Conservation (phyloP, 2,329 filamentous ascomycete species). For the Talaromyces sp. region DNA sequence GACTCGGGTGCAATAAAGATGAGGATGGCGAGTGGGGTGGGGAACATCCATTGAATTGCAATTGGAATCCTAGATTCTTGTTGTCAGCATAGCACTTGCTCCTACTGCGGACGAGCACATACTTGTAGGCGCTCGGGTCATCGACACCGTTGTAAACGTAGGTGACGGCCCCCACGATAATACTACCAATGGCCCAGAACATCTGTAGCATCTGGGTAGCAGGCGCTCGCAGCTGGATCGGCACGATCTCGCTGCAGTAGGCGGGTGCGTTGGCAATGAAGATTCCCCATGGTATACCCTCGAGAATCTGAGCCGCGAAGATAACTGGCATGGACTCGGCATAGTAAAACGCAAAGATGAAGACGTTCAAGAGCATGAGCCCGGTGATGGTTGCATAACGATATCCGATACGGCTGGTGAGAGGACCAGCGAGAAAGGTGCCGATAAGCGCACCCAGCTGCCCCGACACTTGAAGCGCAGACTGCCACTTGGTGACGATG, state of each 20-base stretch:
- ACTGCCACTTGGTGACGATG: not conserved
- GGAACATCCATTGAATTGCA: constrained; percentile 56
- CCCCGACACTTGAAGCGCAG: too few species aligned
- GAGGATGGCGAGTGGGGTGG: constrained; percentile 50
- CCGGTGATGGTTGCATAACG: constrained; percentile 54
- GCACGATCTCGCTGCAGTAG: constrained; percentile 59
- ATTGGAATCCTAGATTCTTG: constrained; percentile 37
- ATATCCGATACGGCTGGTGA: constrained; percentile 58
- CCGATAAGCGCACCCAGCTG: constrained; percentile 40
- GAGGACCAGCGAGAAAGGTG: constrained; percentile 47
- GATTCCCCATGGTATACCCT: constrained; percentile 61
- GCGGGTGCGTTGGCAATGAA: constrained; percentile 63
- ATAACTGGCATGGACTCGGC: constrained; percentile 34
- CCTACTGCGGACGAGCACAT: too few species aligned
- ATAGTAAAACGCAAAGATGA: constrained; percentile 49
- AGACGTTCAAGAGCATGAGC: constrained; percentile 49
- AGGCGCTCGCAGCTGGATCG: constrained; percentile 53
- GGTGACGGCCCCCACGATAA: constrained; percentile 54
- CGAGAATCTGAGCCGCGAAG: constrained; percentile 53
- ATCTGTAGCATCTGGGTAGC: constrained; percentile 61
- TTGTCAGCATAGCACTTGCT: too few species aligned
- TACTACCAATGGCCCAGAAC: constrained; percentile 60
- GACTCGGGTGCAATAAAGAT: constrained; percentile 46
- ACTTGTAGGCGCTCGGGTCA: too few species aligned
- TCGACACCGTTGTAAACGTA: too few species aligned